phyloP scores from a whole-genome alignment of 768 basidiomycete genomes.

The Suillus tomentosus region DNA sequence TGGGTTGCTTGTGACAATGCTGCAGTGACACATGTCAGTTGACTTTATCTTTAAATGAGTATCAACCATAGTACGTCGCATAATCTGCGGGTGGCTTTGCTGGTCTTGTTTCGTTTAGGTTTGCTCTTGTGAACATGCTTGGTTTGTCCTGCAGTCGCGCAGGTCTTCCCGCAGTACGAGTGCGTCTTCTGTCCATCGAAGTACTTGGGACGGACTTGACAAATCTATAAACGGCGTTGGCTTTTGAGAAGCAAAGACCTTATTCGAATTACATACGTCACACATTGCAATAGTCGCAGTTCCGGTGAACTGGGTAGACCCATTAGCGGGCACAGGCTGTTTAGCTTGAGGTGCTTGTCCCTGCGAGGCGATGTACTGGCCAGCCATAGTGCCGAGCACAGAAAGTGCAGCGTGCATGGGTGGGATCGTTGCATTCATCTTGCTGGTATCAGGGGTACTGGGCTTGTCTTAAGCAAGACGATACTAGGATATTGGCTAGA shows the following conservation, averaged over 20 bases:
- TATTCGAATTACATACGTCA: conserved; percentile 42
- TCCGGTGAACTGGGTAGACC: conserved; percentile 22
- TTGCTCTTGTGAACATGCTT: conserved; percentile 19
- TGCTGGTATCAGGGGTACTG: conserved; percentile 14
- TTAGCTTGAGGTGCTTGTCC: conserved; percentile 24
- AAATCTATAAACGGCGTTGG: conserved; percentile 41
- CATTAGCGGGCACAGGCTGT: conserved; percentile 22
- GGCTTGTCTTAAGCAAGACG: conserved; percentile 16
- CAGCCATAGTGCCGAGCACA: conserved; percentile 37
- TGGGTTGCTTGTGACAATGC: conserved; percentile 63
- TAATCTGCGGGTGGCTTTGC: conserved; percentile 37
- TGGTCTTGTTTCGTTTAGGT: conserved; percentile 28
- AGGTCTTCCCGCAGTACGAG: conserved; percentile 60
- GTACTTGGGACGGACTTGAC: conserved; percentile 57
- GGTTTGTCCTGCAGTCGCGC: conserved; percentile 41
- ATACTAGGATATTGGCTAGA: conserved; percentile 12
- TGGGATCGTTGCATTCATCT: conserved; percentile 33
- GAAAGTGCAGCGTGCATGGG: conserved; percentile 40
- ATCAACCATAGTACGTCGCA: conserved; percentile 48
- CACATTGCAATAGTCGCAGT: conserved; percentile 42
- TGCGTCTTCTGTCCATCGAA: conserved; percentile 57
- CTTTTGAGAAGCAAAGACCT: conserved; percentile 11
- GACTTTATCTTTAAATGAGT: not conserved
- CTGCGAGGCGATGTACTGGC: conserved; percentile 37
- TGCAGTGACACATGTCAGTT: conserved; percentile 27